These are phyloP conservation scores for Cryptosporidium meleagridis DNA, from an alignment of 169 alveolate genomes.

Conservation along the genomic window DNA sequence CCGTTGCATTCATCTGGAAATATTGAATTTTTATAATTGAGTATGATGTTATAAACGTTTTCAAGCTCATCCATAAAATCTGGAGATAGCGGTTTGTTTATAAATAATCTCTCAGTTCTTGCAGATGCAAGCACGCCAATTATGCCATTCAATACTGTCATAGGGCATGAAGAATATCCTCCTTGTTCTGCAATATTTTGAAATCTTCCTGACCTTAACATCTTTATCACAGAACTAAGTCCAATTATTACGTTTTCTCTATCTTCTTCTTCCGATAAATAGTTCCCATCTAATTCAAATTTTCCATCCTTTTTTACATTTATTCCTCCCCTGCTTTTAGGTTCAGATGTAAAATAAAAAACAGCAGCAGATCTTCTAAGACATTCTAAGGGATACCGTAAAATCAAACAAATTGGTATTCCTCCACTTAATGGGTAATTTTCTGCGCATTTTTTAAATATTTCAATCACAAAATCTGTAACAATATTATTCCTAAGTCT, in stretches of 20 bases:
- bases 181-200: slow-evolving; percentile 64
- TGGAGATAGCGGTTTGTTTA: slow-evolving; percentile 45
- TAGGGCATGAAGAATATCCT: slow-evolving; percentile 60
- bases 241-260: slow-evolving; percentile 79
- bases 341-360: slow-evolving; percentile 81
- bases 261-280: slow-evolving; percentile 77
- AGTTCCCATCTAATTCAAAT: slow-evolving; percentile 78
- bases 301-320: slow-evolving; percentile 75
- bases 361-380: slow-evolving; percentile 78
- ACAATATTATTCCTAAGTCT: slow-evolving; percentile 78
- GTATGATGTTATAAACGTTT: slow-evolving; percentile 13
- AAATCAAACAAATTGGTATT: slow-evolving; percentile 38
- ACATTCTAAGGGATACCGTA: slow-evolving; percentile 55
- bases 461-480: slow-evolving; percentile 76
- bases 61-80: slow-evolving; percentile 58
- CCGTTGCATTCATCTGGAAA: slow-evolving; percentile 39
- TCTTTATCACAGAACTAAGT: slow-evolving; percentile 74
- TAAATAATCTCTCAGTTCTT: slow-evolving; percentile 23
- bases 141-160: slow-evolving; percentile 53
- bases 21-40: slow-evolving; percentile 15
- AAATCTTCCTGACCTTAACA: slow-evolving; percentile 77
- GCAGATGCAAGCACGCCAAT: slow-evolving; percentile 56
- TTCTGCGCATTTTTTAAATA: slow-evolving; percentile 75
- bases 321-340: slow-evolving; percentile 80
- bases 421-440: slow-evolving; percentile 37